Conservation (phyloP, 1,284 basidiomycete species). For the Malassezia equina region DNA sequence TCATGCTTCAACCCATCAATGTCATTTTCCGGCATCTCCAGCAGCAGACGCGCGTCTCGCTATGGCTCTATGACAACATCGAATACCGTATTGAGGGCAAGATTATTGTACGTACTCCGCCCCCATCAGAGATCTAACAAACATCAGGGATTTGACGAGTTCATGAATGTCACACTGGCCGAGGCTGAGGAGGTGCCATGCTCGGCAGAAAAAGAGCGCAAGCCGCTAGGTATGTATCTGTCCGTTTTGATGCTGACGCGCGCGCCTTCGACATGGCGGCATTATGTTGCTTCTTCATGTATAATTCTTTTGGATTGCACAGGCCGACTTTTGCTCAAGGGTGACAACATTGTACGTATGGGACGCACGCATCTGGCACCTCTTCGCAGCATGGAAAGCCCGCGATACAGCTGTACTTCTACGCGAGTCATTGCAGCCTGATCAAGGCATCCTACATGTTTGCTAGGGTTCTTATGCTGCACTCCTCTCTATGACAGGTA, state of each 20-base stretch:
- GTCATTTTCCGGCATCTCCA: constrained; percentile 99
- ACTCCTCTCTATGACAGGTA: not conserved
- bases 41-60: constrained; percentile 72
- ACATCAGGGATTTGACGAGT: constrained; percentile 84
- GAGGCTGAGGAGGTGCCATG: constrained; percentile 80
- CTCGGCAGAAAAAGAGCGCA: constrained; percentile 31
- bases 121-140: not conserved
- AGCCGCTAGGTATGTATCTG: constrained; percentile 24
- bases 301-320: not conserved
- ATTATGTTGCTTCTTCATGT: not conserved
- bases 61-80: constrained; percentile 96
- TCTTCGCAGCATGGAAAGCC: not conserved
- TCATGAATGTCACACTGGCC: constrained; percentile 98
- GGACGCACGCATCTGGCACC: not conserved
- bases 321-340: constrained; percentile 38
- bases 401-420: not conserved
- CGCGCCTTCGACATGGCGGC: not conserved
- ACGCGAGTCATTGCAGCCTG: not conserved
- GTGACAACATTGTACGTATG: constrained; percentile 39
- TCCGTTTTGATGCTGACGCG: not conserved
- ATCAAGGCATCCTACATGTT: too few species aligned
- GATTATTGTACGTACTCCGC: constrained; percentile 58
- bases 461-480: not conserved
- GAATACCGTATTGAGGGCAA: constrained; percentile 93
- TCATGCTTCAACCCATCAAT: constrained; percentile 54